phyloP scores from a whole-genome alignment of 129 eudicot genomes.

The Flaveria ramosissima region DNA sequence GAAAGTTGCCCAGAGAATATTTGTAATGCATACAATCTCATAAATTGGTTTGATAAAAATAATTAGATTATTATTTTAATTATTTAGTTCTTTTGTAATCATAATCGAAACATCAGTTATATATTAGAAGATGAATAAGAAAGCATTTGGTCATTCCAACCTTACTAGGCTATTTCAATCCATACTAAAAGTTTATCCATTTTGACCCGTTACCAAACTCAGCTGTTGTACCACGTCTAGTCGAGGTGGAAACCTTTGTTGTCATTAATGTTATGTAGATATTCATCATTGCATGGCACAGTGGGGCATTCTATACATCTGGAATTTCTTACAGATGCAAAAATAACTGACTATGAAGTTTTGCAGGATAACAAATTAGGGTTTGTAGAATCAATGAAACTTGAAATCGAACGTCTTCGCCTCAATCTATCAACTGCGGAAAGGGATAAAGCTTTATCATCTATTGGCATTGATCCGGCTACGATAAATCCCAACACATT shows the following conservation, averaged over 20 bases:
- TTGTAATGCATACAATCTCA: slow-evolving; percentile 1
- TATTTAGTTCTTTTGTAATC: not conserved
- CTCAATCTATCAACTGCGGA: slow-evolving; percentile 74
- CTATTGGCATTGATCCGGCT: slow-evolving; percentile 84
- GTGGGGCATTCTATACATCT: not conserved
- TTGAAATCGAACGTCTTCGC: slow-evolving; percentile 80
- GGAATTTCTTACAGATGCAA: slow-evolving; percentile 14
- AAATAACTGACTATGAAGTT: slow-evolving; percentile 11
- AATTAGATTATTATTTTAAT: not conserved
- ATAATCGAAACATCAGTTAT: not conserved
- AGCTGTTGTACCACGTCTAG: slow-evolving; percentile 1
- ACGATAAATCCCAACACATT: slow-evolving; percentile 69
- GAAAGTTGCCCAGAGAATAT: not conserved
- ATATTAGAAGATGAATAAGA: not conserved
- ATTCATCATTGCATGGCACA: slow-evolving; percentile 1
- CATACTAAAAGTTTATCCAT: not conserved
- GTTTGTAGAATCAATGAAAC: slow-evolving; percentile 83
- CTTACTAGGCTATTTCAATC: not conserved
- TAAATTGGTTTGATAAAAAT: not conserved
- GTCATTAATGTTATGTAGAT: not conserved
- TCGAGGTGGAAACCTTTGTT: not conserved
- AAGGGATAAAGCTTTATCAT: slow-evolving; percentile 77
- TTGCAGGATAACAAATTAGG: slow-evolving; percentile 70
- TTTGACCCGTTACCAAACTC: not conserved
- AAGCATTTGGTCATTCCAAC: slow-evolving; percentile 4